Conservation (phyloP, 1,284 basidiomycete genomes). For the Crucibulum cyathiforme region DNA sequence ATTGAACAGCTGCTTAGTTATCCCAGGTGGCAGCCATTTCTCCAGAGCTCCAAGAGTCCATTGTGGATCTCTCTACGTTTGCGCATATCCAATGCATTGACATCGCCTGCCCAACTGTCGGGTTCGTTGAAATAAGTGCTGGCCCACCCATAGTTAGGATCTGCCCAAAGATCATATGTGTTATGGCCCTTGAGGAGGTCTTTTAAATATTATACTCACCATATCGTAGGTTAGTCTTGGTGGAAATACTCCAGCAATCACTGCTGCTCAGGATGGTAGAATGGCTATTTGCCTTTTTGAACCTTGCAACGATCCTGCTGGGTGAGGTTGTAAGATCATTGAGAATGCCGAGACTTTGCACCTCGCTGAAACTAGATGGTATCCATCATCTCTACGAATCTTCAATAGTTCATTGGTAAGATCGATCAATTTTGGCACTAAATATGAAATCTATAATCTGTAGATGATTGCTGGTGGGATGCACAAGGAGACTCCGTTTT, state of each 20-base stretch:
- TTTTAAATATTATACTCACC: background rate
- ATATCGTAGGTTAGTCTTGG: conserved; percentile 45
- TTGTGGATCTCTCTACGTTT: conserved; percentile 13
- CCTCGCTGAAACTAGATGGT: conserved; percentile 49
- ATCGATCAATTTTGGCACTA: no score
- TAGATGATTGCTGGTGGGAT: conserved; percentile 48
- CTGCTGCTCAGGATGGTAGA: conserved; percentile 31
- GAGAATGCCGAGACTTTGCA: conserved; percentile 45
- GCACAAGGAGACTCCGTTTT: conserved; percentile 40
- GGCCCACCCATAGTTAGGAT: conserved; percentile 24
- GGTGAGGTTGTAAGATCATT: conserved; percentile 43
- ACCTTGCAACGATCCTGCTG: conserved; percentile 42
- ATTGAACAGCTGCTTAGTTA: conserved; percentile 5
- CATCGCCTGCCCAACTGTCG: conserved; percentile 10
- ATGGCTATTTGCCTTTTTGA: conserved; percentile 46
- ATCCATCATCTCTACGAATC: conserved; percentile 48
- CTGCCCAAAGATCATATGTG: conserved; percentile 21
- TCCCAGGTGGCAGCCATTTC: conserved; percentile 16
- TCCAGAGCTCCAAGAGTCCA: conserved; percentile 18
- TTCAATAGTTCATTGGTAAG: conserved; percentile 45
- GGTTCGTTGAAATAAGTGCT: conserved; percentile 26
- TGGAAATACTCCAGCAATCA: conserved; percentile 40
- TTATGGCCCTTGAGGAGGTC: conserved; percentile 8
- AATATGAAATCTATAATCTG: background rate
- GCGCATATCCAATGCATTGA: conserved; percentile 15